Evolutionary conservation across 163 green algal species (phyloP), one percentile per base, ranked within the genome.

Genomic region (Scenedesmus sp.): DNA sequence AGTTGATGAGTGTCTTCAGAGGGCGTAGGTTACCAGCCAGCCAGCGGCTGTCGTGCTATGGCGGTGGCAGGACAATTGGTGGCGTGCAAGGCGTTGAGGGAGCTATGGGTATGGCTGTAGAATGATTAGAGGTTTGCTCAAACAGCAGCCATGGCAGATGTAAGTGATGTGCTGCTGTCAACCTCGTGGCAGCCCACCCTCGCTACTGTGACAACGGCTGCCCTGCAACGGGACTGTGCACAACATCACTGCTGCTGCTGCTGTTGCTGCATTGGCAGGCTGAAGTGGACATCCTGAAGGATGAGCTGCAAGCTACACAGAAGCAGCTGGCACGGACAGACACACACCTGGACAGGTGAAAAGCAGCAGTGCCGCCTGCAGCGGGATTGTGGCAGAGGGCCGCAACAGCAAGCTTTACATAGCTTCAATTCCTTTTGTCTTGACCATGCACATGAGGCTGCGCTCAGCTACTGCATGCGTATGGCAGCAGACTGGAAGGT

Each of bases 241-340:
- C 46, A 23, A 23, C 46, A 6, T 6, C 34, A 20, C 67, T 77
- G 67, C 67, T 77, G 67, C 67, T 34, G 67, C 67, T 77, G 67
- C 18, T 34, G 10, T 3, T 76, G 66, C 26, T 64, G 46, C 86
- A 20, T n/a, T 60, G 7, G 23, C 84, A 94, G 92, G 92, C 90
- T 62, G 92, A 94, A 86, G 54, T 92, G 4, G 84, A 91, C 67
- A 52, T 94, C 18, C 18, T 93, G n/a, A 90, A 83, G 74, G 82
- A 18, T 6, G 92, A 94, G 79, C 12, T 93, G 73, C 67, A 85
- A 2, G 74, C 64, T 4, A 74, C 56, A 70, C 60, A 88, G 4
- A 26, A 54, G 57, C 90, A 92, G 60, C 20, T 82, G 67, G n/a
- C 26, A 12, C 20, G 23, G 15, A 23, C 79, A 16, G 86, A 62